phyloP scores from a whole-genome alignment of 176 grass and related monocot species.

The Carex kokanica region DNA sequence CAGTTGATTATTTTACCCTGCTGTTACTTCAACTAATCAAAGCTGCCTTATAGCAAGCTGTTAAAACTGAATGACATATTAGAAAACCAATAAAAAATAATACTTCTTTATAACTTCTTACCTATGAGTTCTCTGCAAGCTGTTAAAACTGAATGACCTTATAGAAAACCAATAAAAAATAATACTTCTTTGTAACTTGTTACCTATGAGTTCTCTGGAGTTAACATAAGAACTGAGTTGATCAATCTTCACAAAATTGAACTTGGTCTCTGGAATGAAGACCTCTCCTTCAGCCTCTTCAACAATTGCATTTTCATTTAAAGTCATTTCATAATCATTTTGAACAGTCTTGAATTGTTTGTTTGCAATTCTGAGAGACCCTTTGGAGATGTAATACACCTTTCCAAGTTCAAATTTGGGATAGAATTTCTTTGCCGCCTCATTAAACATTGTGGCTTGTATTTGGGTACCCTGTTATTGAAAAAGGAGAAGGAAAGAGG shows the following conservation, averaged over 20 bases:
- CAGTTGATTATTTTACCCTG: neutral
- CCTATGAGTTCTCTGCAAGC: conserved; percentile 68
- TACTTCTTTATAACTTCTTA: conserved; percentile 21
- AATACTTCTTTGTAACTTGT: neutral
- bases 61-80: neutral
- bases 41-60: neutral
- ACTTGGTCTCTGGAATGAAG: conserved; percentile 75
- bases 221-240: conserved; percentile 72
- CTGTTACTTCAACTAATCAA: neutral
- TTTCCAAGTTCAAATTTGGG: conserved; percentile 80
- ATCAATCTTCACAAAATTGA: conserved; percentile 84
- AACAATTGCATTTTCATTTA: conserved; percentile 80
- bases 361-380: conserved; percentile 80
- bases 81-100: neutral
- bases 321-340: conserved; percentile 96
- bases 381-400: conserved; percentile 94
- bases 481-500: neutral
- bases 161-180: neutral
- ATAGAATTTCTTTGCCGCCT: conserved; percentile 80
- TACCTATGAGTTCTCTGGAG: conserved; percentile 87
- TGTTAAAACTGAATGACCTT: neutral
- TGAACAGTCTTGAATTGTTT: conserved; percentile 91
- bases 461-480: conserved; percentile 84
- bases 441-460: conserved; percentile 98
- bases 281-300: conserved; percentile 82